Base-by-base conservation (phyloP, 768 basidiomycete genomes). In the Hypholoma sublateritium region DNA sequence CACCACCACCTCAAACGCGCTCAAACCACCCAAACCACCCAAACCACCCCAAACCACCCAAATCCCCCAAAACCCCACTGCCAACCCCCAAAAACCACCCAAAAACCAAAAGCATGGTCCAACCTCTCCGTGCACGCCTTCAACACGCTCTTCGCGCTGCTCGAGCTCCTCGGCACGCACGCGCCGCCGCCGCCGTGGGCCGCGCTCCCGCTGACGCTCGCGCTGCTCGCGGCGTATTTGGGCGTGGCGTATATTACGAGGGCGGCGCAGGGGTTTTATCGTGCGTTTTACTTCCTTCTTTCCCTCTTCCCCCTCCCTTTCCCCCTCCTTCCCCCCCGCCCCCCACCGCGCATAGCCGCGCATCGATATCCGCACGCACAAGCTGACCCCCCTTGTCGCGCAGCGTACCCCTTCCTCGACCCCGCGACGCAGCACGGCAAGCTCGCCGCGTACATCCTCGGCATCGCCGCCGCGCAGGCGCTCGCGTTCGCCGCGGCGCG, bases 191-290 rank as follows among this genome's bases (percentile, higher is more conserved):
- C 74, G 7, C 82, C 82, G 0, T 88, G 84, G 85, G 58, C 73
- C 14, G 71, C 79, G 39, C 67, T 89, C 3, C 70, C 76, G 2
- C 62, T 77, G 35, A 70, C 78, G 22, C 45, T 88, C 14, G 14
- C 86, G 11, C 59, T 84, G 17, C 79, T 89, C 9, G 81, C 60
- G 0, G 63, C 69, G 2, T 91, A 91, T 62, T 70, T 90, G 16
- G 86, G 79, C 21, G 70, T 91, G 0, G 88, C 88, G 11, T 91
- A 90, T 61, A 78, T 91, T 52, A 88, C 87, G 0, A 61, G 78
- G 47, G 80, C 71, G 0, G 79, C 81, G 0, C 85, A 87, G 63
- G 81, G 82, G 0, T 80, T 87, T 63, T 91, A 90, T 66, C 68
- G 88, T 90, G 59, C 52, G 85, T 37, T 32, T 19, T 21, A 12